phyloP scores from a whole-genome alignment of 2,329 filamentous ascomycete genomes.

The Alternaria metachromatica region DNA sequence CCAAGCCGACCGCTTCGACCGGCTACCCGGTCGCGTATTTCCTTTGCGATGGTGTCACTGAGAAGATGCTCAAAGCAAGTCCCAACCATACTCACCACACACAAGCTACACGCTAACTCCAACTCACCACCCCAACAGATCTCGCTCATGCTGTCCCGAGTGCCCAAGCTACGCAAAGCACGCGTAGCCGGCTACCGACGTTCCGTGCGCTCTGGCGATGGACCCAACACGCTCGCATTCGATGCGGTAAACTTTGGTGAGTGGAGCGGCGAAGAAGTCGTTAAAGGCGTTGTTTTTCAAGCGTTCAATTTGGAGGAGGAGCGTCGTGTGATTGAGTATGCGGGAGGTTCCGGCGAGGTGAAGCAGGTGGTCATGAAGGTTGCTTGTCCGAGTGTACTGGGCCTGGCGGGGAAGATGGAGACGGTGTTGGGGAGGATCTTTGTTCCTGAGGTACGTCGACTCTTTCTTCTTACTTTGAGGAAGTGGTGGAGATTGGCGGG shows the following conservation, averaged over 20 bases:
- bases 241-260: neutral
- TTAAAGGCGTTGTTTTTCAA: slow-evolving; percentile 3
- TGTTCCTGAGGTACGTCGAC: neutral
- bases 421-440: neutral
- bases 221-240: neutral
- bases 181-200: neutral
- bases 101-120: neutral
- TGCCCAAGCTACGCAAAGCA: slow-evolving; percentile 8
- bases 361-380: neutral
- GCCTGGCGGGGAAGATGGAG: neutral
- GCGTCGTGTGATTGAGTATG: neutral
- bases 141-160: neutral
- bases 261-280: neutral
- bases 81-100: neutral
- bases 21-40: neutral
- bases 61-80: neutral
- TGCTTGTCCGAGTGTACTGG: neutral
- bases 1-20: neutral
- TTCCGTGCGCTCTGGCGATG: neutral
- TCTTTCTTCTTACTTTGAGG: neutral
- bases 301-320: neutral
- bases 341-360: neutral
- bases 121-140: neutral
- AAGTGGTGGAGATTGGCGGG: neutral
- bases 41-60: slow-evolving; percentile 1